phyloP scores from a whole-genome alignment of 306 rosid species.

The Cyclanthera cordifolia region DNA sequence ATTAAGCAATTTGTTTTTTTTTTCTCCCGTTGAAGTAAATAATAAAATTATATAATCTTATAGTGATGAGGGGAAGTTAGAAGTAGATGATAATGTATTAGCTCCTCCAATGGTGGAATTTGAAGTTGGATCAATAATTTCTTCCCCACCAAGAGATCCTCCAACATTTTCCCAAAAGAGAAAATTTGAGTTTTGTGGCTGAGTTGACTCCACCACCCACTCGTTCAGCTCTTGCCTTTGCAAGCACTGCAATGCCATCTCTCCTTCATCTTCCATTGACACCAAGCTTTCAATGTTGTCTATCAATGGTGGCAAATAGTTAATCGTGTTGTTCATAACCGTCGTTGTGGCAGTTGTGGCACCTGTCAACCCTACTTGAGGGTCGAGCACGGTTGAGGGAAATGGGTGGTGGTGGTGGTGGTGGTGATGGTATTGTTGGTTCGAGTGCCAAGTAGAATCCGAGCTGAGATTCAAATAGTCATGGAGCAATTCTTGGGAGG shows the following conservation, averaged over 20 bases:
- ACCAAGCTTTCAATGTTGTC: constrained; percentile 53
- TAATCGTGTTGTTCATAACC: constrained; percentile 20
- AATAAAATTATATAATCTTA: constrained; percentile 24
- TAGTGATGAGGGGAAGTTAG: constrained; percentile 54
- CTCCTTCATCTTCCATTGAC: constrained; percentile 44
- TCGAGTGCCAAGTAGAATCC: constrained; percentile 59
- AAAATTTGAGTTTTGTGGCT: constrained; percentile 60
- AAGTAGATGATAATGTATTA: constrained; percentile 29
- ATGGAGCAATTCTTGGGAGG: constrained; percentile 41
- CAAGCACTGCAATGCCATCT: constrained; percentile 46
- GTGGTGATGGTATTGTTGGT: constrained; percentile 3
- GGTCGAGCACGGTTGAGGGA: constrained; percentile 29
- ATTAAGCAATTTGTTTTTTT: background rate
- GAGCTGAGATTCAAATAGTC: constrained; percentile 31
- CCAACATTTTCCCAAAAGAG: constrained; percentile 82
- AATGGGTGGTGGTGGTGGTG: constrained; percentile 34
- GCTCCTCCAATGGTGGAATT: constrained; percentile 28
- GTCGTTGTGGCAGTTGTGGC: background rate
- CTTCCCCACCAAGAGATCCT: constrained; percentile 28
- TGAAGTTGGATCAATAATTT: constrained; percentile 33
- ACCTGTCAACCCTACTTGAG: constrained; percentile 4
- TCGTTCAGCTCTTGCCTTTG: constrained; percentile 59
- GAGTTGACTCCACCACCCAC: constrained; percentile 45
- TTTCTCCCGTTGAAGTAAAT: background rate
- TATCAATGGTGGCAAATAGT: constrained; percentile 66